phyloP scores from a whole-genome alignment of 371 early-diverging fungal genomes.

The Mucor plumbeus region DNA sequence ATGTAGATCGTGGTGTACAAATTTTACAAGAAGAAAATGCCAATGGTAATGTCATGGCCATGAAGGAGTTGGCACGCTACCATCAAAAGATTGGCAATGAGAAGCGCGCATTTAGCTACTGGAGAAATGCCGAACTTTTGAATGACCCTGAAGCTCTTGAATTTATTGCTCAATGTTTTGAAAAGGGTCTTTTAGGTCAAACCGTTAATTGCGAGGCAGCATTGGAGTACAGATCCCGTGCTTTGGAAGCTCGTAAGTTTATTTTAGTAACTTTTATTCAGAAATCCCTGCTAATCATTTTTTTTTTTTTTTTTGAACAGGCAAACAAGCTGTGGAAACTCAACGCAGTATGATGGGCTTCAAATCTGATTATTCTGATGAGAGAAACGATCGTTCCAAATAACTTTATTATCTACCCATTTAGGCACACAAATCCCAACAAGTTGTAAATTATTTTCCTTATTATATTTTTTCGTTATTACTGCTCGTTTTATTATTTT shows the following conservation, averaged over 20 bases:
- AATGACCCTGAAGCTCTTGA: constrained; percentile 32
- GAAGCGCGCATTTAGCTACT: constrained; percentile 17
- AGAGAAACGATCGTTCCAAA: constrained; percentile 19
- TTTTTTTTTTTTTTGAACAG: not conserved
- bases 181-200: constrained; percentile 22
- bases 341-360: constrained; percentile 30
- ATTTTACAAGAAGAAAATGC: constrained; percentile 22
- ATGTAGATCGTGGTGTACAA: constrained; percentile 8
- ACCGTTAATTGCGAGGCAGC: constrained; percentile 13
- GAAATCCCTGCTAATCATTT: not conserved
- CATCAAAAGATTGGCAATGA: constrained; percentile 10
- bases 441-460: not conserved
- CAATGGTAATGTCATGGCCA: constrained; percentile 22
- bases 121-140: constrained; percentile 16
- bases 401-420: not conserved
- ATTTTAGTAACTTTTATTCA: not conserved
- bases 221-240: constrained; percentile 2
- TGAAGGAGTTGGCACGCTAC: constrained; percentile 27
- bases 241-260: constrained; percentile 28
- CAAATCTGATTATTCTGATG: constrained; percentile 31
- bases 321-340: constrained; percentile 23
- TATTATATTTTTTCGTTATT: not conserved
- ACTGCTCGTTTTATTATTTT: not conserved
- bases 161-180: constrained; percentile 19
- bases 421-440: constrained; percentile 3